These are phyloP conservation scores for Hypocrella siamensis DNA, from an alignment of 2,329 filamentous ascomycete species.

Conservation along the genomic window DNA sequence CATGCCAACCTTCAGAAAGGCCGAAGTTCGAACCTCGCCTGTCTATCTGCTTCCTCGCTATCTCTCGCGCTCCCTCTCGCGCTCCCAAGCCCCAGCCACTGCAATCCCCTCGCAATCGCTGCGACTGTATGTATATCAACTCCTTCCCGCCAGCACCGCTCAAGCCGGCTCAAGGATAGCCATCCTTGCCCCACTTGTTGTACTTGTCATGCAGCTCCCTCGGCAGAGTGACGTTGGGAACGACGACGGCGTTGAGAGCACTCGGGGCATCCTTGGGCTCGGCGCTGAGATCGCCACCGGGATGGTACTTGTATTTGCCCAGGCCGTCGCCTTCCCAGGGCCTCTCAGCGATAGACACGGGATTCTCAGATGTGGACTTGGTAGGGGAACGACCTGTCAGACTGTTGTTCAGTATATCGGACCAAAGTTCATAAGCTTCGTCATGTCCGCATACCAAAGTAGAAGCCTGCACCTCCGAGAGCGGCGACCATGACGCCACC, in stretches of 20 bases:
- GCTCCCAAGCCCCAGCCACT: too few relatives aligned
- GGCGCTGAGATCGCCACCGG: conserved; percentile 64
- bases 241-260: conserved; percentile 85
- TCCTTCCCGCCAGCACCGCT: too few relatives aligned
- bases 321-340: conserved; percentile 67
- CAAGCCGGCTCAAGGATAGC: conserved; percentile 48
- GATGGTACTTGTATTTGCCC: conserved; percentile 67
- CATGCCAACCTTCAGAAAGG: too few relatives aligned
- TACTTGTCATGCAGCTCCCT: conserved; percentile 90
- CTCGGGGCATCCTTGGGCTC: conserved; percentile 80
- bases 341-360: conserved; percentile 58
- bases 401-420: too few relatives aligned
- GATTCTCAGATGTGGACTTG: conserved; percentile 63
- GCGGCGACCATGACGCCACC: conserved; percentile 80
- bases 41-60: too few relatives aligned
- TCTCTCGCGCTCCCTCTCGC: too few relatives aligned
- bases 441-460: conserved; percentile 61
- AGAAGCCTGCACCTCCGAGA: conserved; percentile 78
- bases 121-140: too few relatives aligned
- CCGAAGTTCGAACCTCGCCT: too few relatives aligned
- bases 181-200: conserved; percentile 99
- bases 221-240: conserved; percentile 85
- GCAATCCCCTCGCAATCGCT: too few relatives aligned
- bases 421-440: background rate
- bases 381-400: conserved; percentile 84